phyloP scores from a whole-genome alignment of 352 stramenopile genomes.

The Globisporangium carolinianum region DNA sequence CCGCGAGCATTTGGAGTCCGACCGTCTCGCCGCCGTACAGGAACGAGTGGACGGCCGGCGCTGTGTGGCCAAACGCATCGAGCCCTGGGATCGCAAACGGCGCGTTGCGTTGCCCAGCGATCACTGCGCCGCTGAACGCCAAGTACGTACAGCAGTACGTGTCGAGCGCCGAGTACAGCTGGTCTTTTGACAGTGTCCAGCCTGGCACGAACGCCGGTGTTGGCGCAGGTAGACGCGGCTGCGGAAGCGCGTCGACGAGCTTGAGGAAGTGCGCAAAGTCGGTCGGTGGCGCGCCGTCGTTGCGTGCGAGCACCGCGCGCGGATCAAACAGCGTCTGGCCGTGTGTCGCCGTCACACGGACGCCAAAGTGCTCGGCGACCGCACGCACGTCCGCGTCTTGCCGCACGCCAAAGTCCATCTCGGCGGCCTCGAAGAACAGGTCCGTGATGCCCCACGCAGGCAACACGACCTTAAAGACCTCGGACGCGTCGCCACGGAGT shows the following conservation, averaged over 20 bases:
- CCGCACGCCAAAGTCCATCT: conserved; percentile 37
- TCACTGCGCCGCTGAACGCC: conserved; percentile 8
- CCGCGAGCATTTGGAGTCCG: conserved; percentile 38
- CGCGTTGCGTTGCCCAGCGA: conserved; percentile 20
- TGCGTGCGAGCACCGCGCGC: conserved; percentile 41
- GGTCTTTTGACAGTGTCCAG: conserved; percentile 13
- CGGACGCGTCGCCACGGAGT: conserved; percentile 45
- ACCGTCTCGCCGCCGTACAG: conserved; percentile 50
- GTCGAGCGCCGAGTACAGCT: conserved; percentile 26
- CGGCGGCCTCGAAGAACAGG: conserved; percentile 59
- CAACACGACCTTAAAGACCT: conserved; percentile 44
- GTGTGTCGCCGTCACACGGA: conserved; percentile 27
- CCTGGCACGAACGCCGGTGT: conserved; percentile 20
- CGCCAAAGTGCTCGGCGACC: conserved; percentile 24
- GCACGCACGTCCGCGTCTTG: conserved; percentile 35
- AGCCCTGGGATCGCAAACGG: conserved; percentile 39
- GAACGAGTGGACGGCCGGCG: conserved; percentile 31
- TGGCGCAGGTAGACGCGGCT: conserved; percentile 38
- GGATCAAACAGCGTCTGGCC: conserved; percentile 57
- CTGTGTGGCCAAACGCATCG: conserved; percentile 26
- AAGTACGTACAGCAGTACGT: conserved; percentile 18
- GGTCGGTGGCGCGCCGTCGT: conserved; percentile 28
- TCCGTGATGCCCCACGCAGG: conserved; percentile 59
- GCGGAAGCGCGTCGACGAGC: conserved; percentile 42
- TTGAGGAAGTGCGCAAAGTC: conserved; percentile 53